Evolutionary conservation across 1,284 basidiomycete species (phyloP).

Genomic region (Leccinum subrobustum): DNA sequence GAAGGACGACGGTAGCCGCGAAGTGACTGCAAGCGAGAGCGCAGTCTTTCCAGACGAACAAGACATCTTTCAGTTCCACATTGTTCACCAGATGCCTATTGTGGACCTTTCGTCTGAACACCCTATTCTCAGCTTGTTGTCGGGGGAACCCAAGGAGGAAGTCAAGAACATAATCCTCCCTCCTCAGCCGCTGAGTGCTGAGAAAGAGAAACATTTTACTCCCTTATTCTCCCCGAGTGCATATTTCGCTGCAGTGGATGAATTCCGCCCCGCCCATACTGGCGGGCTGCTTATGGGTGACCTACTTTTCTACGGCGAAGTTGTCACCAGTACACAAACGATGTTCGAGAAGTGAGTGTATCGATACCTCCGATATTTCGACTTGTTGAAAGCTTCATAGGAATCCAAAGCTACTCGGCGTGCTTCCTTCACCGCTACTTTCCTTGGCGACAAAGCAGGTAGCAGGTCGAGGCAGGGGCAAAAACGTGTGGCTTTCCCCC

Average conservation of each 20-base stretch:
- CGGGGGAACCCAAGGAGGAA: slow-evolving; percentile 28
- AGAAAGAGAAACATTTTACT: slow-evolving; percentile 38
- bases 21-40: slow-evolving; percentile 2
- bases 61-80: slow-evolving; percentile 69
- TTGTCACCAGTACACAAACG: slow-evolving; percentile 93
- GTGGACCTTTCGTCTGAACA: slow-evolving; percentile 13
- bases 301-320: slow-evolving; percentile 82
- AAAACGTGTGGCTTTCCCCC: slow-evolving; percentile 93
- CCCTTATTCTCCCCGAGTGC: slow-evolving; percentile 54
- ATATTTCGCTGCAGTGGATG: slow-evolving; percentile 47
- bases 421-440: slow-evolving; percentile 73
- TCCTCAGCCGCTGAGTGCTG: slow-evolving; percentile 39
- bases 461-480: slow-evolving; percentile 84
- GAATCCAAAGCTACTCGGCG: slow-evolving; percentile 72
- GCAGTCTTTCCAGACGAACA: slow-evolving; percentile 42
- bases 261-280: slow-evolving; percentile 22
- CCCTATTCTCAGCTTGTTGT: slow-evolving; percentile 25
- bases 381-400: slow-evolving; percentile 40
- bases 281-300: slow-evolving; percentile 68
- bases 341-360: slow-evolving; percentile 83
- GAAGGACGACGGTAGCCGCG: slow-evolving; percentile 32
- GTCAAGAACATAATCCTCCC: slow-evolving; percentile 53
- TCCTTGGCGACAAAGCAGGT: slow-evolving; percentile 89
- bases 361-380: background rate
- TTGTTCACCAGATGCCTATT: slow-evolving; percentile 36